Percentiles rank a stretch among this genome's conserved stretches.
These are phyloP conservation scores for Millerozyma acaciae DNA, from an alignment of 805 yeast genomes.

Conservation along the genomic window DNA sequence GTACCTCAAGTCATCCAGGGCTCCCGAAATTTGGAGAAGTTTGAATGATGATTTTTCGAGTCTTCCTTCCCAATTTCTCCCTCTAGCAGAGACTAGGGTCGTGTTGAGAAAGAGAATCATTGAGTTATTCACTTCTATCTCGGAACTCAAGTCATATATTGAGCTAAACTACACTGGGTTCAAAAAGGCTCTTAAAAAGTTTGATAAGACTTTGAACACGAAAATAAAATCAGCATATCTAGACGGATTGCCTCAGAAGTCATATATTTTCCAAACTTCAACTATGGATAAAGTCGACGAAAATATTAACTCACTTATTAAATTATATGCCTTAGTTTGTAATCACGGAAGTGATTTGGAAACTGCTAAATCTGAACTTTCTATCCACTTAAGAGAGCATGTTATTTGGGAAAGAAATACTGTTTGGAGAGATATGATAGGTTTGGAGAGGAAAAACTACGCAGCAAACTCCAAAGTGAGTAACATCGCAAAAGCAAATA, in stretches of 20 bases:
- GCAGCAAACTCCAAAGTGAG: slow-evolving; percentile 47
- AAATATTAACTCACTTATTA: slow-evolving; percentile 28
- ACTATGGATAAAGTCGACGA: slow-evolving; percentile 30
- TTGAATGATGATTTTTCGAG: slow-evolving; percentile 17
- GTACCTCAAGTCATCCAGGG: slow-evolving; percentile 34
- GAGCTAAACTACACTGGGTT: slow-evolving; percentile 53
- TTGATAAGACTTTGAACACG: slow-evolving; percentile 48
- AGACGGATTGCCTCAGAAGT: slow-evolving; percentile 40
- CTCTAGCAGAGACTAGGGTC: slow-evolving; percentile 48
- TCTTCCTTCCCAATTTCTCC: slow-evolving; percentile 30
- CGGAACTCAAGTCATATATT: slow-evolving; percentile 47
- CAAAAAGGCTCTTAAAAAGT: slow-evolving; percentile 50
- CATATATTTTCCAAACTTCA: slow-evolving; percentile 36
- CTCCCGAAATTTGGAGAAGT: slow-evolving; percentile 30
- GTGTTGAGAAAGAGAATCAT: slow-evolving; percentile 44
- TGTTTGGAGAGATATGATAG: slow-evolving; percentile 56
- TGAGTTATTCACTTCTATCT: slow-evolving; percentile 40
- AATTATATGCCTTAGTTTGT: slow-evolving; percentile 36
- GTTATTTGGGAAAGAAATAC: slow-evolving; percentile 56
- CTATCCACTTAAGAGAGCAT: slow-evolving; percentile 52
- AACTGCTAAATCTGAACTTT: slow-evolving; percentile 50
- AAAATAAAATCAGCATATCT: slow-evolving; percentile 40
- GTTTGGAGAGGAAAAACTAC: slow-evolving; percentile 74
- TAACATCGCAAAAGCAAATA: slow-evolving; percentile 14
- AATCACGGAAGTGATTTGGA: slow-evolving; percentile 40